Base-by-base conservation (phyloP, 2,329 filamentous ascomycete genomes). In the Epichloe festucae region DNA sequence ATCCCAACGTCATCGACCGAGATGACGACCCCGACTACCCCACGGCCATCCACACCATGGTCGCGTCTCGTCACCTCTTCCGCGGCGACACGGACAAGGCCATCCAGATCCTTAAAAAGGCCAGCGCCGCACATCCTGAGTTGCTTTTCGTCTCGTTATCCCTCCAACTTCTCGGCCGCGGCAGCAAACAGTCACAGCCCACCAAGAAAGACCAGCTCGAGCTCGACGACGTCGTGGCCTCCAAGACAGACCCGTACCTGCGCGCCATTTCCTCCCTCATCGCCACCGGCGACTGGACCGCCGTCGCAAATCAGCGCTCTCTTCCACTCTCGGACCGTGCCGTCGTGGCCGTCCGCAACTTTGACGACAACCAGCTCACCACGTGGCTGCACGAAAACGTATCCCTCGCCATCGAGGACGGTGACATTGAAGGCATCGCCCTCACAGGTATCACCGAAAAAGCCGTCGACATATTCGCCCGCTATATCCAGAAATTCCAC, bases 201-300 rank as follows among this genome's bases (percentile, higher is more conserved):
- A 23, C 21, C 43, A 66, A 66, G 42, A 73, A 73, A 54, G 72
- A 74, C 55, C 70, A 76, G 54, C 70, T 81, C 23, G 77, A 81
- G 58, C 78, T 81, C 58, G 78, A 81, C 61, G 76, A 78, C 52
- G 70, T 70, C 2, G 72, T 79, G 14, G 77, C 81, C 27, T 79
- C 77, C 53, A 78, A 84, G 54, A 81, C 83, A 0, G 86, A 93
- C 59, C 84, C 87, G 0, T 91, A 90, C 62, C 76, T 93, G 23
- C 83, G 87, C 51, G 87, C 86, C 5, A 84, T 93, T 46, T 87
- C 88, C 23, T 82, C 83, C 3, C 82, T 87, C 57, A 86, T 93
- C 54, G 82, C 84, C 10, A 87, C 82, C 0, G 84, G 84, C 4
- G 78, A 89, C 63, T 93, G 88, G 88, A 72, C 77, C 17, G 76